A percentile compares a stretch with the other conserved stretches of the same genome.
Conservation (phyloP, 257 asterid species). For the Pogostemon cablin region DNA sequence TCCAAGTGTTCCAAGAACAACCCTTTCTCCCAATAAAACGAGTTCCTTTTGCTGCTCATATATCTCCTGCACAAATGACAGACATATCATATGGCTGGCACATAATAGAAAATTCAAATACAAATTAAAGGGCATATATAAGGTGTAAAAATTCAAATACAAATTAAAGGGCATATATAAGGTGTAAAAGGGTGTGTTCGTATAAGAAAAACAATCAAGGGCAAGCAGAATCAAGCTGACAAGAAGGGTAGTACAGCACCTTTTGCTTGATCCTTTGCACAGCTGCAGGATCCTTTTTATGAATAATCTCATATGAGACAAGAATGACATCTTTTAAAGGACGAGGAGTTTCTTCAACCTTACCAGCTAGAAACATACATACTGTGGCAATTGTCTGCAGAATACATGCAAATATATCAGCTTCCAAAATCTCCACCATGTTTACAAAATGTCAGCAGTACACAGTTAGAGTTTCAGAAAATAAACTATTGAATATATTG, state of each 20-base stretch:
- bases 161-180: too few relatives aligned
- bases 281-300: conserved; percentile 70
- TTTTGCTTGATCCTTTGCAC: conserved; percentile 85
- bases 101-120: background rate
- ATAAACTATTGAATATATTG: conserved; percentile 2
- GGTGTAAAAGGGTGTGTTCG: conserved; percentile 1
- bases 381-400: conserved; percentile 88
- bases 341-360: conserved; percentile 99
- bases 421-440: conserved; percentile 21
- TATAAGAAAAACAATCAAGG: conserved; percentile 13
- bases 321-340: conserved; percentile 88
- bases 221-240: conserved; percentile 11
- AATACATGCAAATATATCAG: conserved; percentile 28
- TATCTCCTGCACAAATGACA: conserved; percentile 66
- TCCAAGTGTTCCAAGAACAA: conserved; percentile 88
- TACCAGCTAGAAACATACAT: conserved; percentile 99
- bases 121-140: too few relatives aligned
- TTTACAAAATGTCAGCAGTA: conserved; percentile 12
- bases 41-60: conserved; percentile 92
- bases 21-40: conserved; percentile 78
- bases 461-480: background rate
- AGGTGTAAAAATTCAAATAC: background rate
- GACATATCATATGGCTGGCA: conserved; percentile 27
- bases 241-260: conserved; percentile 47
- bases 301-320: conserved; percentile 86